These are phyloP conservation scores for Symbiodinium natans DNA, from an alignment of 73 alveolate genomes.

Conservation along the genomic window DNA sequence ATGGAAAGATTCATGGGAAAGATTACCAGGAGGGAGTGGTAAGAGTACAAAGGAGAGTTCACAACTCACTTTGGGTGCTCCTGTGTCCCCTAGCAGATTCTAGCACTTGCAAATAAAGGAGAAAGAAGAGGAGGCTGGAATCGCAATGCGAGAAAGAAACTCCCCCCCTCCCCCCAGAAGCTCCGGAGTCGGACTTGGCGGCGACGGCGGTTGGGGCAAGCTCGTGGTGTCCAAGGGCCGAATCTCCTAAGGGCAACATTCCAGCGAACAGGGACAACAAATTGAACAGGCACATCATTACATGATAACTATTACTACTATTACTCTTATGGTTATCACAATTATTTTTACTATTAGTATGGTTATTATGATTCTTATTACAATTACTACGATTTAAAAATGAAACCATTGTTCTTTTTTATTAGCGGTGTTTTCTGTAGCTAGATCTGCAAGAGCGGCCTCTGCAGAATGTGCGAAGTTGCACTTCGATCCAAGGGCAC, in stretches of 20 bases:
- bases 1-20: not conserved
- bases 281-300: not conserved
- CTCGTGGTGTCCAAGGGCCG: constrained; percentile 63
- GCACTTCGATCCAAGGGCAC: constrained; percentile 56
- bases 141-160: no score
- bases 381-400: not conserved
- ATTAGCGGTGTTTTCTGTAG: not conserved
- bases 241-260: constrained; percentile 1
- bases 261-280: no score
- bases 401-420: not conserved
- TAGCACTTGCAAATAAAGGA: no score
- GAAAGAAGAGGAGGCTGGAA: no score
- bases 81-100: no score
- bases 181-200: constrained; percentile 30
- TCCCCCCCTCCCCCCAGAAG: no score
- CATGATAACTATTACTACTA: not conserved
- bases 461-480: constrained; percentile 61
- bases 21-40: no score
- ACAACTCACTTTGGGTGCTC: no score
- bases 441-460: not conserved
- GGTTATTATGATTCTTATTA: no score
- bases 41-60: not conserved
- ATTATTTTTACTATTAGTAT: no score
- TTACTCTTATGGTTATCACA: not conserved
- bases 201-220: constrained; percentile 56